These are phyloP conservation scores for Aspergillus sp. DNA, from an alignment of 2,329 filamentous ascomycete species.

Conservation along the genomic window DNA sequence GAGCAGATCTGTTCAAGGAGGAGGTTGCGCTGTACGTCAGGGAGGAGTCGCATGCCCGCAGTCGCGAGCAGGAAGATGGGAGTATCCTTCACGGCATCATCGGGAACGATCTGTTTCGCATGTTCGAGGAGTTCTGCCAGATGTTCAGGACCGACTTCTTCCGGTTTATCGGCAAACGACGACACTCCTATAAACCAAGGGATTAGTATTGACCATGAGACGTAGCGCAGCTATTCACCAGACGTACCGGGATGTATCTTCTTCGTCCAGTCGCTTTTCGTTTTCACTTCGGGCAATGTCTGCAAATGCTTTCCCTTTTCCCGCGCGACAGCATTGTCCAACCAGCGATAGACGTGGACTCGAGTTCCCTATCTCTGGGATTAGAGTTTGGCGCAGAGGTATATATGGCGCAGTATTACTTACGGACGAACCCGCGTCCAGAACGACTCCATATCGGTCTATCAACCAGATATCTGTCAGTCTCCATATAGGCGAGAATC, in stretches of 20 bases:
- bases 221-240: not conserved
- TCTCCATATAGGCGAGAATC: not conserved
- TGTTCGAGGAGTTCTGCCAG: constrained; percentile 77
- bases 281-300: constrained; percentile 75
- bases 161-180: constrained; percentile 76
- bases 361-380: constrained; percentile 68
- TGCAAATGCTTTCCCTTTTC: constrained; percentile 64
- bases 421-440: constrained; percentile 93
- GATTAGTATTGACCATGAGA: constrained; percentile 9
- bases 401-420: constrained; percentile 23
- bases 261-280: constrained; percentile 84
- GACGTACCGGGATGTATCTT: constrained; percentile 81
- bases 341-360: constrained; percentile 92
- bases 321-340: constrained; percentile 69
- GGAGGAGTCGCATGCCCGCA: constrained; percentile 87
- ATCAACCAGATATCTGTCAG: constrained; percentile 7
- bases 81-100: constrained; percentile 75
- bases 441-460: constrained; percentile 84
- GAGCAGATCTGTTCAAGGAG: constrained; percentile 78
- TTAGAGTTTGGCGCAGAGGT: constrained; percentile 3
- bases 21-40: constrained; percentile 68
- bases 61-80: constrained; percentile 95
- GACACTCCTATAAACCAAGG: constrained; percentile 63
- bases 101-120: constrained; percentile 75
- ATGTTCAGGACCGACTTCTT: constrained; percentile 77